Evolutionary conservation across 768 basidiomycete genomes (phyloP), one percentile per base, ranked within the genome.

Genomic region (Pisolithus sp.): DNA sequence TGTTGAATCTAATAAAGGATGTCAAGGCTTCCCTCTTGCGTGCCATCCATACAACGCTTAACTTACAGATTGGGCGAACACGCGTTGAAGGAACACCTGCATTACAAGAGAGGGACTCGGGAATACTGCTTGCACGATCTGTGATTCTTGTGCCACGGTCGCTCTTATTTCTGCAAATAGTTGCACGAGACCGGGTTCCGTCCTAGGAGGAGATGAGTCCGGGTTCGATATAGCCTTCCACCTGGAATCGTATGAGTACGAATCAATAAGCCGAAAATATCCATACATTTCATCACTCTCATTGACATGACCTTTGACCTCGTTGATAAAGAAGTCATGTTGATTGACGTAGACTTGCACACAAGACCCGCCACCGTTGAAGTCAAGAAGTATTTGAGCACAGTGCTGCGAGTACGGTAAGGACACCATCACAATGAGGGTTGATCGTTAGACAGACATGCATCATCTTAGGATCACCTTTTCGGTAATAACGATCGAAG

Each of bases 391-490:
- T 2, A 92, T 95, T 71, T 94, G 90, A 0, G 96, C 95, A 63
- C 95, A 98, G 64, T 98, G 96, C 95, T 99, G 61, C 39, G n/a
- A 28, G 21, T 4, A 50, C 51, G 34, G 39, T 44, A 53, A 60
- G 34, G 58, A 56, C n/a, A 30, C 23, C 26, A 47, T 36, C 37
- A 53, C 10, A 28, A 38, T 39, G 26, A 42, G n/a, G 46, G 46
- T 53, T 49, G 49, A 43, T 46, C 40, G 20, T 36, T 36, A 56
- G 49, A 73, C 81, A 42, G 52, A 88, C 96, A 72, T 94, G 91
- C 96, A 99, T 99, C 88, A 97, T 90, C 71, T 95, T 95, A 0
- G 96, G 96, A 64, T 99, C 96, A 30, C 94, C 93, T 64, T 92
- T 91, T 48, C 94, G 82, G 69, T 98, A 99, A 61, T 90, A 94